phyloP scores from a whole-genome alignment of 1,284 basidiomycete genomes.

The Macrocybe sp. region DNA sequence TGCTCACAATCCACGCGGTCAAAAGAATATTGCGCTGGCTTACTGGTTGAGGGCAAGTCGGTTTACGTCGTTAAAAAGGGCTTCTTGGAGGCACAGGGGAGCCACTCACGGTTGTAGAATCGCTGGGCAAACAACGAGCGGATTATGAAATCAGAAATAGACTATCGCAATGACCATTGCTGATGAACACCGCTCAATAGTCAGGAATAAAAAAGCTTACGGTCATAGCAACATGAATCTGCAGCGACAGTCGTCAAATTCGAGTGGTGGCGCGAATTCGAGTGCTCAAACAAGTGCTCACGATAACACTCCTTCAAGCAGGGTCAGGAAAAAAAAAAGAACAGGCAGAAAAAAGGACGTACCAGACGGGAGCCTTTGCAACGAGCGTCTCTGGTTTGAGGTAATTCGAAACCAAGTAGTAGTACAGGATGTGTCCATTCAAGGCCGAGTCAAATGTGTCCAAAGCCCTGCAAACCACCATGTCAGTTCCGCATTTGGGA shows the following conservation, averaged over 20 bases:
- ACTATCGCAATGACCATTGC: constrained; percentile 20
- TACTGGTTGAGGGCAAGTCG: constrained; percentile 23
- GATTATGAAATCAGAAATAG: constrained; percentile 40
- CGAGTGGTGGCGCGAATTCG: no score
- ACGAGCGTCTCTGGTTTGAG: constrained; percentile 30
- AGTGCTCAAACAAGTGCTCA: constrained; percentile 19
- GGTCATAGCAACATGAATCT: constrained; percentile 41
- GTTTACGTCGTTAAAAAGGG: not conserved
- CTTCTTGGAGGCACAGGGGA: not conserved
- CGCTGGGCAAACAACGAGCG: constrained; percentile 39
- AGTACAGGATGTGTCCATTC: constrained; percentile 46
- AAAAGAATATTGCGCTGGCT: constrained; percentile 33
- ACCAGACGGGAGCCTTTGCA: constrained; percentile 43
- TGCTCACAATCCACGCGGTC: constrained; percentile 33
- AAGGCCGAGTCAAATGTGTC: constrained; percentile 48
- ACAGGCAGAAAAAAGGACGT: constrained; percentile 13
- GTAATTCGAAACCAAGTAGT: constrained; percentile 48
- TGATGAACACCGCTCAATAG: not conserved
- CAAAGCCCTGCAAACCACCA: constrained; percentile 29
- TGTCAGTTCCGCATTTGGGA: constrained; percentile 1
- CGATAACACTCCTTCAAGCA: constrained; percentile 36
- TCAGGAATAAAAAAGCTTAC: constrained; percentile 22
- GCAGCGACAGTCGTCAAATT: not conserved
- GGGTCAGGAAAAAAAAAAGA: not conserved
- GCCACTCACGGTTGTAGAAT: constrained; percentile 34